These are phyloP conservation scores for Penicillium herquei DNA, from an alignment of 495 filamentous ascomycete genomes.

Conservation along the genomic window DNA sequence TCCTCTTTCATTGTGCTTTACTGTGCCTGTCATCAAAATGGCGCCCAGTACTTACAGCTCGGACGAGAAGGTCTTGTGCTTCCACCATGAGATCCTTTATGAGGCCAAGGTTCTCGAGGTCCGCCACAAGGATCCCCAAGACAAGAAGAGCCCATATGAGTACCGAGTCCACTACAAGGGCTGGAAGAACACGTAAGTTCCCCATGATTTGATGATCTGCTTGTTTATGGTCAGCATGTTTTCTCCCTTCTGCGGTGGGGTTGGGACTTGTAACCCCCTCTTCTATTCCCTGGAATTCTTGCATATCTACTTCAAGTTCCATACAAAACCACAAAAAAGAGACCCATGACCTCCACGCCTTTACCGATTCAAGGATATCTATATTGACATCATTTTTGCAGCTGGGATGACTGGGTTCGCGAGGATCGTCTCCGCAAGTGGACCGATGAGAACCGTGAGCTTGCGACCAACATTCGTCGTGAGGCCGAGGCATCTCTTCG, in stretches of 20 bases:
- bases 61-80: slow-evolving; percentile 94
- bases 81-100: slow-evolving; percentile 94
- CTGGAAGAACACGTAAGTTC: slow-evolving; percentile 91
- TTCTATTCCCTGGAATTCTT: too few species aligned
- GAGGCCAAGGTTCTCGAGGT: slow-evolving; percentile 91
- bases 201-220: neutral
- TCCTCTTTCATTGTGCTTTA: slow-evolving; percentile 3
- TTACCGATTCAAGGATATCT: neutral
- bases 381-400: slow-evolving; percentile 30
- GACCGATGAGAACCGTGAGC: slow-evolving; percentile 87
- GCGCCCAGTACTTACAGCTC: slow-evolving; percentile 71
- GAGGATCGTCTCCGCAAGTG: slow-evolving; percentile 92
- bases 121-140: slow-evolving; percentile 58
- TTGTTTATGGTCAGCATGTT: neutral
- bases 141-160: slow-evolving; percentile 72
- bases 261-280: too few species aligned
- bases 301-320: neutral
- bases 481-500: slow-evolving; percentile 42
- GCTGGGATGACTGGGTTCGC: slow-evolving; percentile 98
- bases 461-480: slow-evolving; percentile 56
- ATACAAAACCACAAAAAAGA: neutral
- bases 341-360: neutral
- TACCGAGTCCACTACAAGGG: slow-evolving; percentile 98
- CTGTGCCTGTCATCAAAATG: slow-evolving; percentile 42
- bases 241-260: too few species aligned